These are phyloP conservation scores for Lactarius quietus DNA, from an alignment of 768 basidiomycete species.

Conservation along the genomic window DNA sequence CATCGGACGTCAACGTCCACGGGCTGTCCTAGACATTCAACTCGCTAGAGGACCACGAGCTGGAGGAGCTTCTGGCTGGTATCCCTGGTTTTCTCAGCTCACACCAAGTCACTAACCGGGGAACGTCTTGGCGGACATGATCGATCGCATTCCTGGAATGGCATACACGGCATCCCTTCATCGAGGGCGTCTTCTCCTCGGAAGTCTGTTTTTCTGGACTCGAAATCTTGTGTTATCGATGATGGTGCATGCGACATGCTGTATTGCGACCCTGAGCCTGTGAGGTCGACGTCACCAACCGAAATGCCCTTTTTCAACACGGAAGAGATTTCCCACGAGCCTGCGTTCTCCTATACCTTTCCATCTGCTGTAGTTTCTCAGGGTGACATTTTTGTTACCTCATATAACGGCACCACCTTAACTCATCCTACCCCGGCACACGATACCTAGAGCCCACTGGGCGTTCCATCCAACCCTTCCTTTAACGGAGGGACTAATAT, in stretches of 20 bases:
- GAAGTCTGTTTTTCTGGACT: not conserved
- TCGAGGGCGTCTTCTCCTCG: constrained; percentile 16
- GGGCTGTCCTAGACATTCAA: constrained; percentile 18
- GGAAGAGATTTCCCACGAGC: not conserved
- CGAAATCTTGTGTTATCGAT: not conserved
- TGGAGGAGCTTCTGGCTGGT: constrained; percentile 18
- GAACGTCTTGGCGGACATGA: not conserved
- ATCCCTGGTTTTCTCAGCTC: constrained; percentile 22
- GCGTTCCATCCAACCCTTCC: not conserved
- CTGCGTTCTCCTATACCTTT: not conserved
- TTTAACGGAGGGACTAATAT: not conserved
- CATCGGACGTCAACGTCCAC: constrained; percentile 15
- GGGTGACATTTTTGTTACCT: not conserved
- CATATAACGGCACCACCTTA: not conserved
- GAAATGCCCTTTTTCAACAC: not conserved
- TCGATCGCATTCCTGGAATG: constrained; percentile 15
- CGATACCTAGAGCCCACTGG: not conserved
- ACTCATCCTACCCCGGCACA: not conserved
- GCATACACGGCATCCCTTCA: constrained; percentile 19
- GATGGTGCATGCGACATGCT: not conserved
- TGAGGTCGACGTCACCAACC: constrained; percentile 1
- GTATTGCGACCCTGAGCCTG: not conserved
- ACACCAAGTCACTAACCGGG: constrained; percentile 5
- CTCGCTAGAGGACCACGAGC: constrained; percentile 21
- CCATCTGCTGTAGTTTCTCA: not conserved